Evolutionary conservation across 2,329 filamentous ascomycete genomes (phyloP).

Genomic region (Ambrosiella xylebori): DNA sequence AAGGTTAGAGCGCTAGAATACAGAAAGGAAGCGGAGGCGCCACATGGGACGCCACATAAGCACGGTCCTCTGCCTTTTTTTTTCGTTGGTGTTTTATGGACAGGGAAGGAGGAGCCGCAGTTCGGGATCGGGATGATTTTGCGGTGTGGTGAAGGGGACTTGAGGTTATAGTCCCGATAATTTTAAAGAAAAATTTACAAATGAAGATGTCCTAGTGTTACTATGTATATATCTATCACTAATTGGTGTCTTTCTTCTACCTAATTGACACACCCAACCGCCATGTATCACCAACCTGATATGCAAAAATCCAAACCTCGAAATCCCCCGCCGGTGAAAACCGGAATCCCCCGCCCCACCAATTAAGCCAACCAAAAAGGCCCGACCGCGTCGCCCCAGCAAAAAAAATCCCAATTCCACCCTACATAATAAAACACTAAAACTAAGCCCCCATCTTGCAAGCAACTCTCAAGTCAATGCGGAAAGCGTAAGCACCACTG

Average conservation of each 20-base stretch:
- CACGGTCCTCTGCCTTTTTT: neutral
- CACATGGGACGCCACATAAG: neutral
- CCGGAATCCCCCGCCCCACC: neutral
- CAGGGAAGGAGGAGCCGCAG: neutral
- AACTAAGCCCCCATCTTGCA: neutral
- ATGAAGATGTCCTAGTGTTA: no score
- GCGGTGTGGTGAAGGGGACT: neutral
- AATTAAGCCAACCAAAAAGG: neutral
- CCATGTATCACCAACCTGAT: no score
- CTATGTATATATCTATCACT: no score
- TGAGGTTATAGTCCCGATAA: neutral
- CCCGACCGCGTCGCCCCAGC: neutral
- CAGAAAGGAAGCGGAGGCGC: neutral
- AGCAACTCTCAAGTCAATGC: neutral
- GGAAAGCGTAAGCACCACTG: neutral
- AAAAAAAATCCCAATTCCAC: neutral
- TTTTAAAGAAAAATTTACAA: neutral
- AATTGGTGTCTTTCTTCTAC: no score
- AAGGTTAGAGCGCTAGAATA: neutral
- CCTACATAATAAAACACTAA: neutral
- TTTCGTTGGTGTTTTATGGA: neutral
- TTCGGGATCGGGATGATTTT: neutral
- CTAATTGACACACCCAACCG: no score
- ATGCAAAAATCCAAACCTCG: no score
- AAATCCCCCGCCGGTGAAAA: neutral